Evolutionary conservation across 1,284 basidiomycete species (phyloP).

Genomic region (Chalciporus piperatoides): DNA sequence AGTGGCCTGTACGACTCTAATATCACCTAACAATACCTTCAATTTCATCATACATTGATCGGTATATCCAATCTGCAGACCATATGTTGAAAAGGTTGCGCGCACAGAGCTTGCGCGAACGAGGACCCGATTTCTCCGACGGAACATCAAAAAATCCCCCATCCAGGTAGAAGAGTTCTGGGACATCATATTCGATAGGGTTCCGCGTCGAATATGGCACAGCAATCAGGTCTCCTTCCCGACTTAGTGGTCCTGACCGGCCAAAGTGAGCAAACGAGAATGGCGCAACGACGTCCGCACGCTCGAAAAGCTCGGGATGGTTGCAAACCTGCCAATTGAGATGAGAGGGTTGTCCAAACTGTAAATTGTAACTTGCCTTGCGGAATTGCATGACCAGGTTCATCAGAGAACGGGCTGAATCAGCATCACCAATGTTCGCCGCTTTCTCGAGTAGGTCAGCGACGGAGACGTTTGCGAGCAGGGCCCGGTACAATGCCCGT

Average conservation of each 20-base stretch:
- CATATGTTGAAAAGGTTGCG: slow-evolving; percentile 87
- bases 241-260: slow-evolving; percentile 73
- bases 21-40: slow-evolving; percentile 41
- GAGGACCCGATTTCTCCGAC: slow-evolving; percentile 50
- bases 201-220: slow-evolving; percentile 86
- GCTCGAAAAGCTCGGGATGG: slow-evolving; percentile 97
- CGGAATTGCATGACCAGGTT: slow-evolving; percentile 99
- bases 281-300: slow-evolving; percentile 93
- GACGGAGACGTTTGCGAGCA: slow-evolving; percentile 92
- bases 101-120: slow-evolving; percentile 60
- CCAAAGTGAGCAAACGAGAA: slow-evolving; percentile 87
- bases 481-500: slow-evolving; percentile 86
- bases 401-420: slow-evolving; percentile 92
- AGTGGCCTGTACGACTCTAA: slow-evolving; percentile 1
- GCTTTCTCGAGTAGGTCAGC: slow-evolving; percentile 94
- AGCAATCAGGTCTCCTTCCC: slow-evolving; percentile 83
- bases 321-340: slow-evolving; percentile 79
- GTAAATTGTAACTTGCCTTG: slow-evolving; percentile 54
- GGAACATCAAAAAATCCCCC: slow-evolving; percentile 76
- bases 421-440: slow-evolving; percentile 83
- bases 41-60: slow-evolving; percentile 59
- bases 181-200: slow-evolving; percentile 79
- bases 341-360: neutral
- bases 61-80: slow-evolving; percentile 77
- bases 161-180: slow-evolving; percentile 75